These are phyloP conservation scores for Straminergon stramineum DNA, from an alignment of 225 moss, liverwort and hornwort genomes.

Conservation along the genomic window DNA sequence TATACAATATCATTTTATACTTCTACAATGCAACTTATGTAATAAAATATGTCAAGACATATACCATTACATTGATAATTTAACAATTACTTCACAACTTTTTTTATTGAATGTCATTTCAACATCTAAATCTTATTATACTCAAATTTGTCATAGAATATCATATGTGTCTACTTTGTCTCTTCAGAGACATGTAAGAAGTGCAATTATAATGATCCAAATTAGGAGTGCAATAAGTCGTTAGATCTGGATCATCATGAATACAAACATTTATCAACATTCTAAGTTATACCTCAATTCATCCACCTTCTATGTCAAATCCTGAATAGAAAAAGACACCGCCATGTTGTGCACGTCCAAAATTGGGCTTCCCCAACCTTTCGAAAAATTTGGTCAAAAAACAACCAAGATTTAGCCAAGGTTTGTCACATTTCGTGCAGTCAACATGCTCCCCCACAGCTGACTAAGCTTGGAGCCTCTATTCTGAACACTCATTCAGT, in stretches of 20 bases:
- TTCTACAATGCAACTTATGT: background rate
- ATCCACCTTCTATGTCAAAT: background rate
- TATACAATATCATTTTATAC: background rate
- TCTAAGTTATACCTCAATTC: background rate
- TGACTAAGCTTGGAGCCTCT: background rate
- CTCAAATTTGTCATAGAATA: background rate
- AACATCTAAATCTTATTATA: background rate
- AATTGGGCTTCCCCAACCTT: background rate
- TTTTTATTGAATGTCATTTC: background rate
- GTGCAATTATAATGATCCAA: background rate
- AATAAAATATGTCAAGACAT: background rate
- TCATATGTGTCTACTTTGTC: background rate
- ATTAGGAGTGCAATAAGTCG: background rate
- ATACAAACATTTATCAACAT: background rate
- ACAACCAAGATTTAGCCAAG: background rate
- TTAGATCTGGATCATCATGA: rapidly evolving
- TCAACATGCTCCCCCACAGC: background rate
- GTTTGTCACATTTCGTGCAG: background rate
- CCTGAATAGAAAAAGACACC: background rate
- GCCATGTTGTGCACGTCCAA: background rate
- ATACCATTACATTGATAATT: background rate
- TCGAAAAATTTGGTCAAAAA: rapidly evolving
- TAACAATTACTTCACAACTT: background rate
- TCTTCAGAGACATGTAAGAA: background rate
- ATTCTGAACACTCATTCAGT: background rate